These are phyloP conservation scores for Botrytis pseudocinerea DNA, from an alignment of 2,329 filamentous ascomycete genomes.

Conservation along the genomic window DNA sequence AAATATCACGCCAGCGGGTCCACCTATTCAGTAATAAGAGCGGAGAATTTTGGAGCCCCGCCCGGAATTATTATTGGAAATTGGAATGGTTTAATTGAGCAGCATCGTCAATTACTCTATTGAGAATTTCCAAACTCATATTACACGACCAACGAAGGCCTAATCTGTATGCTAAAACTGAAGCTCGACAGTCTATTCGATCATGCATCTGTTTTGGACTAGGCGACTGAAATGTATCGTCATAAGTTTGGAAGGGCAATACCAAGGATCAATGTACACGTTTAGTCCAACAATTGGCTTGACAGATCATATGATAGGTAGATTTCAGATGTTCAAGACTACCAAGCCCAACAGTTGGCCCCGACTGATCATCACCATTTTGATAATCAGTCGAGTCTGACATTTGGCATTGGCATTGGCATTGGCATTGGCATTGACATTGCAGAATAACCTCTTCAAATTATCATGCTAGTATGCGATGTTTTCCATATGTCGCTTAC, in stretches of 20 bases:
- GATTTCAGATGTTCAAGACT: not conserved
- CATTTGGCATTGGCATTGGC: not conserved
- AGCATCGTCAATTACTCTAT: not conserved
- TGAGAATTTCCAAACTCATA: not conserved
- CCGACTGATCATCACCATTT: not conserved
- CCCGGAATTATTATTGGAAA: not conserved
- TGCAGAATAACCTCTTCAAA: not conserved
- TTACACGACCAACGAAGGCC: not conserved
- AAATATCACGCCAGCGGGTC: not conserved
- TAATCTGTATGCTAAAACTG: not conserved
- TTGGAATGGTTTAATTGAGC: not conserved
- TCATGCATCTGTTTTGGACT: not conserved
- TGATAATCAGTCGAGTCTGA: not conserved
- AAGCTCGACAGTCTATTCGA: not conserved
- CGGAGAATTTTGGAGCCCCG: not conserved
- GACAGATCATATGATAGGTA: not conserved
- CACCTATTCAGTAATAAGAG: not conserved
- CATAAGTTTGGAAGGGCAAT: not conserved
- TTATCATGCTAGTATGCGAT: not conserved
- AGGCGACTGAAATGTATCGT: not conserved
- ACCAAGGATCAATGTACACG: not conserved
- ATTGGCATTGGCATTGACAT: not conserved
- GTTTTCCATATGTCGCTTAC: not conserved
- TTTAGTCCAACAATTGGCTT: not conserved
- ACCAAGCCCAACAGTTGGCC: not conserved